These are phyloP conservation scores for Leptomonas pyrrhocoris DNA, from an alignment of 208 protist species.

Conservation along the genomic window DNA sequence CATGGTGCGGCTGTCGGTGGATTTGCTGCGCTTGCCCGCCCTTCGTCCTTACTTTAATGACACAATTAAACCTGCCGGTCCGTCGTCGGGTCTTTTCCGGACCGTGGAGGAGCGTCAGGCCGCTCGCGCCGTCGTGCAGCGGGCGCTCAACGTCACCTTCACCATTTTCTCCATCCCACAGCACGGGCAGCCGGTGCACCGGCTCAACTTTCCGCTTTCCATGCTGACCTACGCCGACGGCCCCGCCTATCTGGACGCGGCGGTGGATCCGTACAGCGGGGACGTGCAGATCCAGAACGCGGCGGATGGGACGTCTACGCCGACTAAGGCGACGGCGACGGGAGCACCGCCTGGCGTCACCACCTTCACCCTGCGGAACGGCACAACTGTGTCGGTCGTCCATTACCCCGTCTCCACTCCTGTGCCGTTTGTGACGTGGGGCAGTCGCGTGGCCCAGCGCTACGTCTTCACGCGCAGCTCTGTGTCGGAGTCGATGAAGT, in stretches of 20 bases:
- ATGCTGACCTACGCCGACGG: constrained; percentile 56
- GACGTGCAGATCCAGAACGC: constrained; percentile 4
- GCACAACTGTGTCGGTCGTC: constrained; percentile 11
- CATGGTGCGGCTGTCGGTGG: constrained; percentile 43
- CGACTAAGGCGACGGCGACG: not conserved
- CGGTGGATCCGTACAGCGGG: constrained; percentile 15
- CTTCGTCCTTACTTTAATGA: constrained; percentile 19
- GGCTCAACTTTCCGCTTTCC: constrained; percentile 57
- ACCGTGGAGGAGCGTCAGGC: constrained; percentile 19
- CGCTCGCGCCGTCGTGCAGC: constrained; percentile 35
- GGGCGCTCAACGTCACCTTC: constrained; percentile 60
- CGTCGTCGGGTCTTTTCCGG: not conserved
- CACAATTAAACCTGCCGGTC: not conserved
- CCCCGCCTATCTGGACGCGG: constrained; percentile 35
- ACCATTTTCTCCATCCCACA: constrained; percentile 56
- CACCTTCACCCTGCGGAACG: constrained; percentile 20
- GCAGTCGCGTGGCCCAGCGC: constrained; percentile 35
- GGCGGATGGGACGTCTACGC: not conserved
- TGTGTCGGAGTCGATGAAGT: constrained; percentile 34
- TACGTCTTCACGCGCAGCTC: constrained; percentile 29
- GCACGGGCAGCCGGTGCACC: constrained; percentile 43
- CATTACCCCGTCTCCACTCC: constrained; percentile 38
- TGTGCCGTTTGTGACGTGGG: constrained; percentile 37
- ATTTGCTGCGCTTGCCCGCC: constrained; percentile 23
- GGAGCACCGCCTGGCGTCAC: not conserved